Percentiles rank a stretch among this genome's conserved stretches.
phyloP scores from a whole-genome alignment of 2,329 filamentous ascomycete species.

The Dactylellina cionopaga region DNA sequence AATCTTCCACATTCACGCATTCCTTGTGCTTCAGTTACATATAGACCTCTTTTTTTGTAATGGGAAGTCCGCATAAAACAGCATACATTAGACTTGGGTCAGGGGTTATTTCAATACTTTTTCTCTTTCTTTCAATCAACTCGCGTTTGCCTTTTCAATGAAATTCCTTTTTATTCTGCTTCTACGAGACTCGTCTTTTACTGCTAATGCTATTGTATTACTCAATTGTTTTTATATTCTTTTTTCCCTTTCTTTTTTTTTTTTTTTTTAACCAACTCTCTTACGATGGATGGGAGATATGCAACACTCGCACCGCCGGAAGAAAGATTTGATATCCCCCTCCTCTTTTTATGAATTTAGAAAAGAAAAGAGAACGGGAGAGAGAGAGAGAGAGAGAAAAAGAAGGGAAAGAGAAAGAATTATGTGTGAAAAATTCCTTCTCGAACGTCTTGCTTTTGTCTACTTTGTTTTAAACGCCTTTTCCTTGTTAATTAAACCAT shows the following conservation, averaged over 20 bases:
- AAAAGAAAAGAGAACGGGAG: neutral
- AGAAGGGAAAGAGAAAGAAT: conserved; percentile 6
- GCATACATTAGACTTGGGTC: conserved; percentile 51
- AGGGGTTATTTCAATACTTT: conserved; percentile 46
- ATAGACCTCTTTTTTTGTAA: conserved; percentile 29
- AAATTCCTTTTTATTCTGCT: conserved; percentile 25
- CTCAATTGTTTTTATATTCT: conserved; percentile 1
- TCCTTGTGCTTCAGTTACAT: conserved; percentile 3
- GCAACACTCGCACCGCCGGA: too few relatives aligned
- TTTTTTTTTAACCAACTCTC: conserved; percentile 18
- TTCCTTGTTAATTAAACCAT: too few relatives aligned
- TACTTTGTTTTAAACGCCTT: too few relatives aligned
- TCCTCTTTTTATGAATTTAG: neutral
- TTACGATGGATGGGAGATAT: conserved; percentile 3
- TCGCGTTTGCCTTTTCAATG: conserved; percentile 27
- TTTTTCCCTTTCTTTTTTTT: neutral
- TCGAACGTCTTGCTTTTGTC: too few relatives aligned
- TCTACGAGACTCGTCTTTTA: conserved; percentile 26
- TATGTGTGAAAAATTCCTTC: too few relatives aligned
- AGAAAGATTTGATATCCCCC: too few relatives aligned
- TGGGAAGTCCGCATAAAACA: conserved; percentile 51
- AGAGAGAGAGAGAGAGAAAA: conserved; percentile 1
- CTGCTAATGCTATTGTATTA: conserved; percentile 3
- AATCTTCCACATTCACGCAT: conserved; percentile 8
- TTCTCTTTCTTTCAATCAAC: conserved; percentile 38